Evolutionary conservation across 1,284 basidiomycete genomes (phyloP), one percentile per base, ranked within the genome.

Genomic region (Malassezia dermatis): DNA sequence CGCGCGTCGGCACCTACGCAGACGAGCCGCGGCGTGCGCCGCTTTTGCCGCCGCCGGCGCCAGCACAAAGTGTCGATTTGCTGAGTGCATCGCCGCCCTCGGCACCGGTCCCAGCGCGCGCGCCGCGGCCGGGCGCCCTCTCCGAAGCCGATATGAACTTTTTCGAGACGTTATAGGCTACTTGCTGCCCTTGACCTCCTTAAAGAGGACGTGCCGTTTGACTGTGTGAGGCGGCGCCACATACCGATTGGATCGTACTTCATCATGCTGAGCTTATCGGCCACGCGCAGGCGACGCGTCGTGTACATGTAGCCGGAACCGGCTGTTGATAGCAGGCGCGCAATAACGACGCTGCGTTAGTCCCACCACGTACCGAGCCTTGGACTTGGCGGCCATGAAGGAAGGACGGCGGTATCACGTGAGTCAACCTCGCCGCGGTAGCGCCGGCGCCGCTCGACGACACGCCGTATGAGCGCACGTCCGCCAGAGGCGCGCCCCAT

Each of bases 201-300:
- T 61, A 51, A 71, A 71, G 8, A 71, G 59, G 21, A 71, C 69
- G 37, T 71, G 69, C 46, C 64, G 67, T 51, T 66, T 62, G 35
- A 71, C 69, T 71, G 53, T 30, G 44, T 35, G n/a, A 30, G 35
- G 8, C 10, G 28, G 24, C 21, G 24, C 53, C 48, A 64, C 64
- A 51, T 58, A 73, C 71, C 65, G 48, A 62, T 62, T n/a, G 71
- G 71, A 34, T 73, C 71, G 56, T 72, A 73, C 58, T 73, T 73
- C 61, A 69, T 69, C 67, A 71, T 63, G 40, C 60, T 61, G 31
- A 73, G 61, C 45, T 51, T 57, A 19, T 72, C 69, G 7, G 63
- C 62, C 1, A 65, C 58, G 34, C 71, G 61, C 31, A 63, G 59
- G 41, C 71, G 51, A 13, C 62, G 58, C 11, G 67, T 73, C 28